Percentiles rank a stretch among this genome's conserved stretches.
These are phyloP conservation scores for Daldinia sp. DNA, from an alignment of 2,329 filamentous ascomycete species.

Conservation along the genomic window DNA sequence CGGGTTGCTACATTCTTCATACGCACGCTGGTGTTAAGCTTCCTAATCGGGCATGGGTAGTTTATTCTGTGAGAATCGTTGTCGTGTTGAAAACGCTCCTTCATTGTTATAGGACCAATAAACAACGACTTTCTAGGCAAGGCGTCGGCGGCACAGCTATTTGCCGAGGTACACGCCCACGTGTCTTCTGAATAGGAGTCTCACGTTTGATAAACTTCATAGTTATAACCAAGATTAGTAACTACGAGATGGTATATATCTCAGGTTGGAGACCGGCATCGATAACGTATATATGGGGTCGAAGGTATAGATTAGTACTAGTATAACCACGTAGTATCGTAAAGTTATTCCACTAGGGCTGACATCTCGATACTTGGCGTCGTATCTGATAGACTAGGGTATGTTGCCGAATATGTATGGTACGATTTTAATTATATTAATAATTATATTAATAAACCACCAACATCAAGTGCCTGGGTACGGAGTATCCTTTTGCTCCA, in stretches of 20 bases:
- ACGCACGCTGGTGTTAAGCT: neutral
- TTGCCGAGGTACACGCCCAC: neutral
- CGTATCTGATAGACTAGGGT: neutral
- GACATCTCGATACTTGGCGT: neutral
- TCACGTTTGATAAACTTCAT: neutral
- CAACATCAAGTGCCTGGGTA: neutral
- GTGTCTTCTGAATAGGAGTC: no score
- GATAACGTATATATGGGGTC: neutral
- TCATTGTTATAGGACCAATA: neutral
- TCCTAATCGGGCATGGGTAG: neutral
- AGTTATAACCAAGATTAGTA: no score
- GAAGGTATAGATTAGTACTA: neutral
- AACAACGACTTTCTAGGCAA: neutral
- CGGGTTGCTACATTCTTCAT: neutral
- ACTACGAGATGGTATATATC: no score
- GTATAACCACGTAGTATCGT: neutral
- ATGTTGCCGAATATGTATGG: neutral
- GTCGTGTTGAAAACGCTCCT: neutral
- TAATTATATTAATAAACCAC: conserved; percentile 3
- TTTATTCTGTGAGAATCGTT: neutral
- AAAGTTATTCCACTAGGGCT: neutral
- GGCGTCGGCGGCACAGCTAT: neutral
- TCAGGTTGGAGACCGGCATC: no score
- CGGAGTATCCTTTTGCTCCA: neutral
- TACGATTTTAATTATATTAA: conserved; percentile 6